Percentiles rank a stretch among this genome's conserved stretches.
These are phyloP conservation scores for Phialemoniopsis sp. DNA, from an alignment of 2,329 filamentous ascomycete genomes.

Conservation along the genomic window DNA sequence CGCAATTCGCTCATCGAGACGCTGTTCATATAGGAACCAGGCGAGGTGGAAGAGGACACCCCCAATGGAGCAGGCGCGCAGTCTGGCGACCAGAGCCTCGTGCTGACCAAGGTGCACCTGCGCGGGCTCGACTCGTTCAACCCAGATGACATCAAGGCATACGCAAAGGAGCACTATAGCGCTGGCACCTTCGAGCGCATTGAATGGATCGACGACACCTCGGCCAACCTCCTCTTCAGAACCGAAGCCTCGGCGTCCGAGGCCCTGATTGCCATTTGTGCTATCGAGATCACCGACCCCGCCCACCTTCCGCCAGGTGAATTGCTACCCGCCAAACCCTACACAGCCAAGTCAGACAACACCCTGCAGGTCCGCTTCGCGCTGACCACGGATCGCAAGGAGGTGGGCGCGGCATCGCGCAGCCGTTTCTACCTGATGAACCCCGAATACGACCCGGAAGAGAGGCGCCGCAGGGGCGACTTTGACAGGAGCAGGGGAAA, in stretches of 20 bases:
- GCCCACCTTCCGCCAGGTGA: conserved; percentile 57
- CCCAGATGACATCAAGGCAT: conserved; percentile 74
- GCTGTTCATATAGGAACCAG: conserved; percentile 31
- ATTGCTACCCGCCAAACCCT: conserved; percentile 63
- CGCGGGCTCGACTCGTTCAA: conserved; percentile 78
- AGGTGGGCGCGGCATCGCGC: conserved; percentile 68
- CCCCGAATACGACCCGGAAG: conserved; percentile 81
- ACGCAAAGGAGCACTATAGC: conserved; percentile 64
- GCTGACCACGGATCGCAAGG: conserved; percentile 73
- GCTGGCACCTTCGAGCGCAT: conserved; percentile 54
- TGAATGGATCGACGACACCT: conserved; percentile 94
- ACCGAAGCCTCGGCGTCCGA: conserved; percentile 46
- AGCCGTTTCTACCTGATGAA: conserved; percentile 93
- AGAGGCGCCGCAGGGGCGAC: conserved; percentile 57
- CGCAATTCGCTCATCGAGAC: conserved; percentile 6
- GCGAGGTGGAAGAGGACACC: conserved; percentile 30
- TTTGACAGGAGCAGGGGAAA: conserved; percentile 30
- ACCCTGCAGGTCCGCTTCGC: conserved; percentile 71
- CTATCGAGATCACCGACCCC: conserved; percentile 46
- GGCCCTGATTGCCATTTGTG: conserved; percentile 50
- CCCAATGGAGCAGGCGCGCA: conserved; percentile 12
- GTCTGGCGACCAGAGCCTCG: conserved; percentile 19
- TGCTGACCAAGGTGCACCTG: conserved; percentile 72
- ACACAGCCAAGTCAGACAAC: conserved; percentile 64
- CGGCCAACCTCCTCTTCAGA: conserved; percentile 79